phyloP scores from a whole-genome alignment of 2,329 filamentous ascomycete genomes.

The Xylariaceae sp. region DNA sequence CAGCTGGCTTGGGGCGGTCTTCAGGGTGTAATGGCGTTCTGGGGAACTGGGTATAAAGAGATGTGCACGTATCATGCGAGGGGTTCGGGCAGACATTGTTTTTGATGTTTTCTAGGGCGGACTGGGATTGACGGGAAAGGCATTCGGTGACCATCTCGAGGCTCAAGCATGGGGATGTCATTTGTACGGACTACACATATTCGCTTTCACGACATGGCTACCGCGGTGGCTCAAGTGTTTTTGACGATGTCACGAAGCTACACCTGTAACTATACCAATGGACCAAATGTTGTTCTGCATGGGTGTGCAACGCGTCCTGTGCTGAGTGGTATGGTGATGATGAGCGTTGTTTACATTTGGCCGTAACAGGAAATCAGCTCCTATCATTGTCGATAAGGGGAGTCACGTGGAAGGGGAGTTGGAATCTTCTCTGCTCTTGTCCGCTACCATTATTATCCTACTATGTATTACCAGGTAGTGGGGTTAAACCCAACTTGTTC shows the following conservation, averaged over 20 bases:
- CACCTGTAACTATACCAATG: conserved; percentile 34
- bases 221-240: neutral
- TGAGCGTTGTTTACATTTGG: conserved; percentile 24
- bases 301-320: conserved; percentile 15
- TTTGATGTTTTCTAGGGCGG: conserved; percentile 22
- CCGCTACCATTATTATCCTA: no score
- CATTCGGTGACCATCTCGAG: neutral
- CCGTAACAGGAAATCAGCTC: conserved; percentile 20
- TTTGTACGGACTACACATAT: conserved; percentile 17
- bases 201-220: conserved; percentile 14
- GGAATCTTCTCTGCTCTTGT: neutral
- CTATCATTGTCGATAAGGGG: conserved; percentile 21
- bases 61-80: conserved; percentile 24
- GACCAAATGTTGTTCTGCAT: conserved; percentile 1
- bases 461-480: conserved; percentile 1
- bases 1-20: conserved; percentile 28
- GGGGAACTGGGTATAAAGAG: conserved; percentile 30
- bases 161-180: neutral
- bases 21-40: conserved; percentile 32
- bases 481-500: neutral
- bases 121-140: conserved; percentile 10
- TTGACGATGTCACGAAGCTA: conserved; percentile 29
- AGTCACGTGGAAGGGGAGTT: conserved; percentile 23
- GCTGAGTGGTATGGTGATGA: neutral
- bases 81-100: conserved; percentile 25